These are phyloP conservation scores for Solanum peruvianum DNA, from an alignment of 257 asterid genomes.

Conservation along the genomic window DNA sequence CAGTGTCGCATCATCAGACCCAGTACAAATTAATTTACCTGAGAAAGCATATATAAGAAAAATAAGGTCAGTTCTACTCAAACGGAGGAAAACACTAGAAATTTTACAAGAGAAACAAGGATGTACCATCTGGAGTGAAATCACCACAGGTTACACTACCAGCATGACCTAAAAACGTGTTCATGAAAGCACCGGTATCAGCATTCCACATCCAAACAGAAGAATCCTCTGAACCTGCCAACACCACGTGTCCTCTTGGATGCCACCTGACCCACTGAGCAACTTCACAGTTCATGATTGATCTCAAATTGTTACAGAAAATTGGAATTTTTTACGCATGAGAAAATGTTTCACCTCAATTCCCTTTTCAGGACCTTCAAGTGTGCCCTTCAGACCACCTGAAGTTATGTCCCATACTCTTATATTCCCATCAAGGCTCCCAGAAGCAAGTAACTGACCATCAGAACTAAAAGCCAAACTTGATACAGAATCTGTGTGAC, in stretches of 20 bases:
- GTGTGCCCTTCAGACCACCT: conserved; percentile 47
- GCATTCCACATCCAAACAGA: conserved; percentile 90
- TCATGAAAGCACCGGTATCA: conserved; percentile 48
- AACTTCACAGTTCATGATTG: conserved; percentile 13
- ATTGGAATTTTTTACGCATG: background rate
- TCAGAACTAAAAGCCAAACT: conserved; percentile 72
- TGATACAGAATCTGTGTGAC: conserved; percentile 74
- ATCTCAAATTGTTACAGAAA: background rate
- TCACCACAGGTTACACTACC: conserved; percentile 77
- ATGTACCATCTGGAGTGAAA: conserved; percentile 90
- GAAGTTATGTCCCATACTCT: conserved; percentile 64
- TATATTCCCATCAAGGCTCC: conserved; percentile 74
- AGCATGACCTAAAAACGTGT: conserved; percentile 60
- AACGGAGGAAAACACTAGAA: background rate
- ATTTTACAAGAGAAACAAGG: background rate
- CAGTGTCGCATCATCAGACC: conserved; percentile 89
- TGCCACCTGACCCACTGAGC: conserved; percentile 95
- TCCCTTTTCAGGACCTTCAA: conserved; percentile 80
- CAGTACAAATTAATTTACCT: conserved; percentile 76
- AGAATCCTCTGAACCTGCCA: conserved; percentile 96
- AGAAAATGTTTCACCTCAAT: conserved; percentile 54
- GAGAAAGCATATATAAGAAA: conserved; percentile 1
- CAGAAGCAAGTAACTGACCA: conserved; percentile 83
- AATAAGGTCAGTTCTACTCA: background rate
- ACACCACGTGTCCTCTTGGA: conserved; percentile 68